Evolutionary conservation across 2,329 filamentous ascomycete genomes (phyloP), one percentile per base, ranked within the genome.

Genomic region (Sphaceloma murrayae): DNA sequence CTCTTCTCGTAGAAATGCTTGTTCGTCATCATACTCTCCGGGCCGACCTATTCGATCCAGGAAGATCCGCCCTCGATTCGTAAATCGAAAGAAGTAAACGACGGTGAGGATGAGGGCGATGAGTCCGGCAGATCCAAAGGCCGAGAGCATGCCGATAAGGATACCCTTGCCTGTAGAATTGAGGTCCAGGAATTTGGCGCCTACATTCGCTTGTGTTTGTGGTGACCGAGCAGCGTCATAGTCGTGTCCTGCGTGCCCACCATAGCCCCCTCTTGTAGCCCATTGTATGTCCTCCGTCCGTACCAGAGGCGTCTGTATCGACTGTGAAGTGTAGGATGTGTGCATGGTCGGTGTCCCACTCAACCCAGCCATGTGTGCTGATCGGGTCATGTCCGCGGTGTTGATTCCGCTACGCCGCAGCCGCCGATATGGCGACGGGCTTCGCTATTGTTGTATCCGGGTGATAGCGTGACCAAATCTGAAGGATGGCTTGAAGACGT

Each of bases 21-120:
- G 89, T 63, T 96, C 91, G 66, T 98, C 91, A 61, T 98, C 91
- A 63, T 87, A 98, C 66, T 96, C 91, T 56, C 91, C 91, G 1
- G 91, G 91, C 48, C 89, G 75, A 34, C 87, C 87, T 62, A 98
- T 82, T 52, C 89, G 80, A 67, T 98, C 91, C 54, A 98, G 75
- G 51, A 96, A 77, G 58, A 98, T 95, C 54, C 89, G 78, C 32
- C 89, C 89, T 40, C 82, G 82, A 45, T 74, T 77, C 27, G 89
- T 95, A 62, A 93, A 93, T 66, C 84, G 78, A 65, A 96, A 91
- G 68, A 95, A 91, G 65, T 94, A 95, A 60, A 96, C 78, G 58
- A 91, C 68, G 44, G 82, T 71, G 55, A 89, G 79, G 47, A 93
- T 71, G 50, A 93, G 62, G 47, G 85, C 81, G 50, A 94, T 86